A percentile compares a stretch with the other conserved stretches of the same genome.
Evolutionary conservation across 1,284 basidiomycete species (phyloP).

Genomic region (Leccinum huronense): DNA sequence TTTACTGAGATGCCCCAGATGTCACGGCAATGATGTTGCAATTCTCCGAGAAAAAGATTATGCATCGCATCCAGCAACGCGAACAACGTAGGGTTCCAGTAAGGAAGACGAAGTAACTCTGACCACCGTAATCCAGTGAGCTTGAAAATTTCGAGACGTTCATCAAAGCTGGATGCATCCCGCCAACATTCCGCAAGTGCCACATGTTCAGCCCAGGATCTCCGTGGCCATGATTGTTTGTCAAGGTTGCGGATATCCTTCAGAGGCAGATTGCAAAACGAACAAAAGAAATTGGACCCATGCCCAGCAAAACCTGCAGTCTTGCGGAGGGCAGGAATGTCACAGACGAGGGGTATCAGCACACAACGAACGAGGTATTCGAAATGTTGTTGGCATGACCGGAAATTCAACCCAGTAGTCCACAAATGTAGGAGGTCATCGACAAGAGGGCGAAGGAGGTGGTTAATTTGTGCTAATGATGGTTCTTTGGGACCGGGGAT

Average conservation of each 20-base stretch:
- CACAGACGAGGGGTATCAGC: not conserved
- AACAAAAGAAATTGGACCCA: not conserved
- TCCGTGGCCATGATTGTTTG: not conserved
- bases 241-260: not conserved
- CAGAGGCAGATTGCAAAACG: not conserved
- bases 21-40: not conserved
- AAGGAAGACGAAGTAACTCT: not conserved
- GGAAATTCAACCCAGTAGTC: not conserved
- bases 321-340: not conserved
- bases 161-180: not conserved
- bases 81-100: not conserved
- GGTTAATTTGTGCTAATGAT: not conserved
- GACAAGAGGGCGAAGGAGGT: not conserved
- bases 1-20: not conserved
- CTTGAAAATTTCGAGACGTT: not conserved
- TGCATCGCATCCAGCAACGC: not conserved
- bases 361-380: not conserved
- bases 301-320: not conserved
- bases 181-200: not conserved
- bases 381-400: not conserved
- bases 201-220: not conserved
- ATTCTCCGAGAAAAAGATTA: not conserved
- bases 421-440: not conserved
- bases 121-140: not conserved
- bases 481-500: not conserved